Evolutionary conservation across 345 rosid species (phyloP).

Genomic region (Acer saccharum): DNA sequence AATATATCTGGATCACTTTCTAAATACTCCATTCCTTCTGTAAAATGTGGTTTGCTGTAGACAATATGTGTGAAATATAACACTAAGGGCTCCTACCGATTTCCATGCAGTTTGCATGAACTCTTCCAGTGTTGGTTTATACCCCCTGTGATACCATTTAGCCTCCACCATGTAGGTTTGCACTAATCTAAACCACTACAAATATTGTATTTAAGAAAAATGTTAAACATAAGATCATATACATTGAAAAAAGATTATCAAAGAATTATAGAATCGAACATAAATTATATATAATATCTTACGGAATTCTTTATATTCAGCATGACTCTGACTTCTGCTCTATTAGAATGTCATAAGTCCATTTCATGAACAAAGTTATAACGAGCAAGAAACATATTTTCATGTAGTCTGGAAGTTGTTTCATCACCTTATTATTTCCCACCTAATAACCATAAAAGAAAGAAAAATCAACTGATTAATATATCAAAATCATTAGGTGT

Average conservation of each 20-base stretch:
- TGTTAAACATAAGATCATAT: not conserved
- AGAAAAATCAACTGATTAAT: too few relatives aligned
- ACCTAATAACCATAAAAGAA: too few relatives aligned
- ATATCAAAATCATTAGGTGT: too few relatives aligned
- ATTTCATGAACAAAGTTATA: too few relatives aligned
- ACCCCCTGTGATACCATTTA: conserved; percentile 15
- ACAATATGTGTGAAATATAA: conserved; percentile 5
- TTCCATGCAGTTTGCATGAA: conserved; percentile 24
- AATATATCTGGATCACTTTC: not conserved
- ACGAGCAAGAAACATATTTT: too few relatives aligned
- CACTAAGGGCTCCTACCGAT: conserved; percentile 15
- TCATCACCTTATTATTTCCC: too few relatives aligned
- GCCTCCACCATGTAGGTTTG: conserved; percentile 29
- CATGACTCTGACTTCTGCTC: too few relatives aligned
- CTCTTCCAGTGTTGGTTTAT: conserved; percentile 13
- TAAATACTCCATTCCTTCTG: not conserved
- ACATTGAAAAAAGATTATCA: not conserved
- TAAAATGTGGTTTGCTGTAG: not conserved
- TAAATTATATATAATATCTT: too few relatives aligned
- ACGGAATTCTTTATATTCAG: too few relatives aligned
- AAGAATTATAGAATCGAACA: too few relatives aligned
- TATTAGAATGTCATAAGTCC: too few relatives aligned
- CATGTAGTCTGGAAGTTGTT: too few relatives aligned
- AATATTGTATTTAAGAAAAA: not conserved
- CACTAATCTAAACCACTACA: conserved; percentile 22